Percentiles rank a stretch among this genome's conserved stretches.
phyloP scores from a whole-genome alignment of 148 eudicot genomes.

The Cornus kousa region DNA sequence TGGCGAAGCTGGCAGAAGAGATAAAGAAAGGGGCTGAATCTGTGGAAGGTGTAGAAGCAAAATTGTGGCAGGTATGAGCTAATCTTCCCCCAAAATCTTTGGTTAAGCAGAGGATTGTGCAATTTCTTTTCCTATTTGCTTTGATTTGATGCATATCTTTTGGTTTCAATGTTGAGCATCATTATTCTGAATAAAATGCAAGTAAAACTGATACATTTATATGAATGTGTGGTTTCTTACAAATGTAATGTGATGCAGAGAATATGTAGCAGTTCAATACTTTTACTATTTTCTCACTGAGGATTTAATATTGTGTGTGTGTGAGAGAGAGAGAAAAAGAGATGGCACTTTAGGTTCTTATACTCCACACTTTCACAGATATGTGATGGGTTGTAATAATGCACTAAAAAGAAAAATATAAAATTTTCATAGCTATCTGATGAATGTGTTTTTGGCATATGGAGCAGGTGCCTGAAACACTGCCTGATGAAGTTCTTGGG shows the following conservation, averaged over 20 bases:
- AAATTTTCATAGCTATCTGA: background rate
- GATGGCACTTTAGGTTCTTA: background rate
- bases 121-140: background rate
- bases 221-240: background rate
- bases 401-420: too few species aligned
- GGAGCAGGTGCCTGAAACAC: constrained; percentile 66
- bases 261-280: too few species aligned
- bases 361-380: too few species aligned
- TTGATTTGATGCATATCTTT: too few species aligned
- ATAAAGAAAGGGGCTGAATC: constrained; percentile 75
- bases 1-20: constrained; percentile 62
- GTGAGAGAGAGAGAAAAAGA: background rate
- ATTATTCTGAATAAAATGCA: background rate
- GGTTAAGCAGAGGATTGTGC: background rate
- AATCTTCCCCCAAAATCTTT: too few species aligned
- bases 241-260: background rate
- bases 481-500: constrained; percentile 51
- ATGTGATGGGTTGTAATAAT: too few species aligned
- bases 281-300: too few species aligned
- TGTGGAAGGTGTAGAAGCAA: constrained; percentile 83
- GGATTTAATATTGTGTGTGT: too few species aligned
- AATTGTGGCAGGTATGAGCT: constrained; percentile 67
- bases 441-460: background rate
- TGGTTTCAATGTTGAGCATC: background rate
- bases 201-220: background rate